Percentiles rank a stretch among this genome's conserved stretches.
phyloP scores from a whole-genome alignment of 2,329 filamentous ascomycete species.

The Sporothrix pseudoabietina region DNA sequence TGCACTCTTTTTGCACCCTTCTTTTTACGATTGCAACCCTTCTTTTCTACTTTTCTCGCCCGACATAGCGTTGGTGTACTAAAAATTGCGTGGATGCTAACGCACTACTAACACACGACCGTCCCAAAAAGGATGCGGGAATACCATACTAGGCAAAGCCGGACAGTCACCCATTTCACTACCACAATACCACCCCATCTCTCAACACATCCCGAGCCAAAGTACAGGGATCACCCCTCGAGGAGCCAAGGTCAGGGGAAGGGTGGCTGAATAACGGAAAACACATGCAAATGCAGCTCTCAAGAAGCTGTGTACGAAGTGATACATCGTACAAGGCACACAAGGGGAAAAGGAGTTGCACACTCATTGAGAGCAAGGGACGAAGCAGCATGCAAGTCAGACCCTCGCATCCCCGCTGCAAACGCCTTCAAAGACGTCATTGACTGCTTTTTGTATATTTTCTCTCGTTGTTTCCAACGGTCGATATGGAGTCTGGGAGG shows the following conservation, averaged over 20 bases:
- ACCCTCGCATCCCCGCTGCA: background rate
- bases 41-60: background rate
- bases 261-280: background rate
- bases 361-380: background rate
- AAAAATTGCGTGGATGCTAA: background rate
- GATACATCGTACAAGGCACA: background rate
- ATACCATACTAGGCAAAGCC: background rate
- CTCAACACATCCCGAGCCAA: background rate
- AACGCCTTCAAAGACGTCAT: slow-evolving; percentile 6
- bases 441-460: background rate
- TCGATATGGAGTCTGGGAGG: background rate
- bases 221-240: background rate
- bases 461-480: background rate
- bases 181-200: background rate
- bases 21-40: slow-evolving; percentile 9
- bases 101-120: background rate
- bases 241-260: background rate
- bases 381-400: background rate
- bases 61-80: background rate
- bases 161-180: background rate
- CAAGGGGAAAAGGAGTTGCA: background rate
- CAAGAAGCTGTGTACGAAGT: too few species aligned
- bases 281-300: background rate
- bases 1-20: background rate
- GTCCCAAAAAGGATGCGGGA: background rate